Evolutionary conservation across 495 filamentous ascomycete species (phyloP), one percentile per base, ranked within the genome.

Genomic region (Niebla homalea): DNA sequence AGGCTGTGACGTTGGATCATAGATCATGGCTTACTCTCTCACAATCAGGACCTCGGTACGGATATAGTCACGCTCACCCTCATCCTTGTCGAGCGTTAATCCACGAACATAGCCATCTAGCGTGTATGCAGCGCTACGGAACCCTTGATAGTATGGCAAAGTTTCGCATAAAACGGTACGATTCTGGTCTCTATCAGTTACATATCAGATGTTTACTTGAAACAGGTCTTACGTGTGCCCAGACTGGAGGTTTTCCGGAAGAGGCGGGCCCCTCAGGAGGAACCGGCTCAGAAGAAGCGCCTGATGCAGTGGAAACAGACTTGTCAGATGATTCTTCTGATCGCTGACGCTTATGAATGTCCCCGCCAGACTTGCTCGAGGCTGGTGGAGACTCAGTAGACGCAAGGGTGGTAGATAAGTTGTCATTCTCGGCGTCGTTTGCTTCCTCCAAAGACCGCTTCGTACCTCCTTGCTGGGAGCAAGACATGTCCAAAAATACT

Each of bases 81-180:
- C 66, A 50, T 80, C 71, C 1, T 64, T 64, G 58, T 88, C 84
- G 20, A 85, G 62, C 1, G 90, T 64, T 47, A 82, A 78, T 1
- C 78, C 83, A 19, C 65, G 65, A 5, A 70, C 71, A 16, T 78
- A 45, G 3, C 65, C 59, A 2, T 71, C 58, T 2, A 57, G 57
- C 1, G 69, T 63, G 50, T 89, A 77, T 2, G 73, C 56, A 15
- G 78, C 79, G 0, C 78, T 73, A 58, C 92, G 80, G 35, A 76
- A 76, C 3, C 72, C 57, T 0, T 69, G 71, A 61, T 77, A 89
- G 64, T 82, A 89, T 0, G 74, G 70, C 1, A 89, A 59, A 1
- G 79, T 70, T 57, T 89, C 84, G 52, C 77, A 82, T 4, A 92
- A 59, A 0, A 71, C 73, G 14, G 78, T 73, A 7, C 87, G 76